Evolutionary conservation across 2,329 filamentous ascomycete species (phyloP).

Genomic region (Nigrospora osmanthi): DNA sequence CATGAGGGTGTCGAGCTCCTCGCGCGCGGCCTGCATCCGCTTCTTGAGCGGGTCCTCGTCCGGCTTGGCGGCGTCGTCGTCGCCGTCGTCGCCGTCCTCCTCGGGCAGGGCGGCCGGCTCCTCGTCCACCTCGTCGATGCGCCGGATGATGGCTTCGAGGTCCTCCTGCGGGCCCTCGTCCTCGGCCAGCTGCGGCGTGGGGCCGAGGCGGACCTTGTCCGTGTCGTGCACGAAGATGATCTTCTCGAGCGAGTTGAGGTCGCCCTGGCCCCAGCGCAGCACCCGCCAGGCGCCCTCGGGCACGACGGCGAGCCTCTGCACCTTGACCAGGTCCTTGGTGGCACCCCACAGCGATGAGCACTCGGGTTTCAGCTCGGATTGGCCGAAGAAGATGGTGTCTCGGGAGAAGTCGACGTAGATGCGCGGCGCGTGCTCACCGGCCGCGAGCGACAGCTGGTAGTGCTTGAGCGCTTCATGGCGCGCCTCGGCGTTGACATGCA

Average conservation of each 20-base stretch:
- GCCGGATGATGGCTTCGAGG: conserved; percentile 10
- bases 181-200: conserved; percentile 15
- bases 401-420: conserved; percentile 22
- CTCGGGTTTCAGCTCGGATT: conserved; percentile 16
- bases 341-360: conserved; percentile 17
- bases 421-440: conserved; percentile 12
- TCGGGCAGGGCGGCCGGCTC: conserved; percentile 1
- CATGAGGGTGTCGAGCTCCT: conserved; percentile 21
- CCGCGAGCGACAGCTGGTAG: conserved; percentile 19
- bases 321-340: conserved; percentile 15
- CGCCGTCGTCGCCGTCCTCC: neutral
- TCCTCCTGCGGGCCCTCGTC: conserved; percentile 13
- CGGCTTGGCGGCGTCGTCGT: no score
- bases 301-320: conserved; percentile 19
- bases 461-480: conserved; percentile 22
- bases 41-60: conserved; percentile 11
- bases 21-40: conserved; percentile 19
- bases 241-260: conserved; percentile 16
- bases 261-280: conserved; percentile 17
- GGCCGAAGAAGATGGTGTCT: conserved; percentile 22
- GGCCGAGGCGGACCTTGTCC: conserved; percentile 14
- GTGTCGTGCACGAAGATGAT: conserved; percentile 23
- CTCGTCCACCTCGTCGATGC: conserved; percentile 10
- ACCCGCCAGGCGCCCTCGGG: conserved; percentile 22
- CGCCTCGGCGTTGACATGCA: conserved; percentile 23